Base-by-base conservation (phyloP, 139 green algal genomes). In the Coelastrella sp. region DNA sequence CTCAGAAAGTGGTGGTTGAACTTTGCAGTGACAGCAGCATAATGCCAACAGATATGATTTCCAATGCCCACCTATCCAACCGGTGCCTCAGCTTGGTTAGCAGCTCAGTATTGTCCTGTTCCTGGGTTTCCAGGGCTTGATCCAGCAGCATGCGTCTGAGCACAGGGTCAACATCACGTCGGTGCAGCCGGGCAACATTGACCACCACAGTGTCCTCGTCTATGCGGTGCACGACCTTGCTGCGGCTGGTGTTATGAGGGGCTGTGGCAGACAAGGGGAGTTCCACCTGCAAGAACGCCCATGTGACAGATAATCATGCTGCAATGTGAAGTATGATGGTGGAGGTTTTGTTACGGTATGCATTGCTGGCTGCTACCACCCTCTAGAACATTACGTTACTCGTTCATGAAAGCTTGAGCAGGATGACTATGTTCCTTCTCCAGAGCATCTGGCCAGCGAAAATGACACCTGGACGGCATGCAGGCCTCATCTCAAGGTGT, bases 31-130 rank as follows among this genome's bases (percentile, higher is more conserved):
- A 49, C 35, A 49, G 35, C 35, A 49, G 17, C 10, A 25, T 27
- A 76, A 8, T 24, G 68, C n/a, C 68, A 35, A 25, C 24, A 24
- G 15, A 7, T 8, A n/a, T 76, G 68, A 24, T 4, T 7, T 10
- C 19, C 24, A 12, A 27, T 25, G 14, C 63, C 63, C 24, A 80
- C 84, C 66, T 88, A 56, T 80, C 66, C 27, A 88, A 15, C 8
- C 66, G 65, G 15, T 79, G 8, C 20, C 66, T 66, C n/a, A 74
- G 35, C 81, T 86, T 86, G 12, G 11, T 88, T 19, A 88, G 84
- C 84, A 79, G 68, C 84, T 88, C 68, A 12, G 49, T 68, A 24
- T 89, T 89, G 72, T 89, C 84, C 72, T 89, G 84, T 56, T 89
- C 84, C 84, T 89, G n/a, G 5, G 84, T 89, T 27, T 80, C 84